Percentiles rank a stretch among this genome's conserved stretches.
These are phyloP conservation scores for Schizophyllum commune DNA, from an alignment of 1,284 basidiomycete species.

Conservation along the genomic window DNA sequence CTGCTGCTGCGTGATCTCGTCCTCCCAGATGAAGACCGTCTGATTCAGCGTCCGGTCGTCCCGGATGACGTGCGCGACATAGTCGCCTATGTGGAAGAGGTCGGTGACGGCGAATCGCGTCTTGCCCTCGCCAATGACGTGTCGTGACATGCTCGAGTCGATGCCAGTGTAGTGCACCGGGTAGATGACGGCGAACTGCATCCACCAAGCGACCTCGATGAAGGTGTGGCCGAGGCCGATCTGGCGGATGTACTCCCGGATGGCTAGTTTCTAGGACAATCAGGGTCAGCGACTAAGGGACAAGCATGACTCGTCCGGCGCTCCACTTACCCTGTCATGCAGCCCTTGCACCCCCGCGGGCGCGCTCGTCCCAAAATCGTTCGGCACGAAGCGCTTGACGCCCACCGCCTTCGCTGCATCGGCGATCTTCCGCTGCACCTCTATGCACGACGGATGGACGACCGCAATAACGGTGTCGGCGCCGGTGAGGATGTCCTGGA, in stretches of 20 bases:
- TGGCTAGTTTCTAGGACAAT: slow-evolving; percentile 1
- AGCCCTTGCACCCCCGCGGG: neutral
- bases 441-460: neutral
- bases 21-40: no score
- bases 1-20: no score
- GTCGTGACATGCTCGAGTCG: neutral
- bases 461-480: slow-evolving; percentile 6
- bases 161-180: slow-evolving; percentile 1
- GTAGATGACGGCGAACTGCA: slow-evolving; percentile 2
- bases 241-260: slow-evolving; percentile 3
- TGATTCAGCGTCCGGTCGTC: slow-evolving; percentile 13
- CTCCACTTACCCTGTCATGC: neutral
- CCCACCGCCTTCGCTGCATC: slow-evolving; percentile 5
- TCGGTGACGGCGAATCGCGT: slow-evolving; percentile 6
- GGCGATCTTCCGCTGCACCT: slow-evolving; percentile 5
- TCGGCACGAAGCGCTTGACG: slow-evolving; percentile 6
- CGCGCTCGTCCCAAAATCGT: neutral
- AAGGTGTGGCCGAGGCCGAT: slow-evolving; percentile 7
- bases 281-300: neutral
- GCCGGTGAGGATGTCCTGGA: neutral
- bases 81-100: slow-evolving; percentile 7
- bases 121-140: slow-evolving; percentile 4
- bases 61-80: slow-evolving; percentile 9
- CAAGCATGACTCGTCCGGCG: neutral
- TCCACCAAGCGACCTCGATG: slow-evolving; percentile 11